Base-by-base conservation (phyloP, 2,329 filamentous ascomycete genomes). In the Coniella lustricola region DNA sequence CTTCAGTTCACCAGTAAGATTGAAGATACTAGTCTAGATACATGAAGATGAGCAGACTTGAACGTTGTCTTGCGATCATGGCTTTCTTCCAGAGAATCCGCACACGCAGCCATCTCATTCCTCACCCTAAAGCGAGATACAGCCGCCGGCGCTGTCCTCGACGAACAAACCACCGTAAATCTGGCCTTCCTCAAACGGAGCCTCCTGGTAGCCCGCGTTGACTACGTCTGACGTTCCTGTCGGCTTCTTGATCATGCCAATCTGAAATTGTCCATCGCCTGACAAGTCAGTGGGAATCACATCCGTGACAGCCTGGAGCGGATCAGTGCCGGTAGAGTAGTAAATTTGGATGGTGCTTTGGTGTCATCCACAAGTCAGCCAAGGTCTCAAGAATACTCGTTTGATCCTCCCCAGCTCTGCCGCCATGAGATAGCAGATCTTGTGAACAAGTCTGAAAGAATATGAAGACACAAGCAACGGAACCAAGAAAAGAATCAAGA, bases 161-260 rank as follows among this genome's bases (percentile, higher is more conserved):
- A 76, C 60, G 55, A 76, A 76, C 22, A 76, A 59, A 2, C 72
- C 70, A 8, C 73, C 72, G 54, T 74, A 77, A 20, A 74, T 70
- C 54, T 72, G 62, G 0, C 74, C 73, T 54, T 77, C 74, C 49
- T 72, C 61, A 22, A 76, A 62, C 8, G 67, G 67, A 16, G 57
- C 64, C 56, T 70, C 65, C 57, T 77, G 73, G 54, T 67, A 76
- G 3, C 73, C 74, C 31, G 67, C 60, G 58, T 74, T 73, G 41
- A 73, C 71, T 12, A 76, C 70, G 50, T 77, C 72, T 56, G 53
- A 69, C 59, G 59, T 76, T 56, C 71, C 78, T 0, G 70, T 73
- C 1, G 70, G 70, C 60, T 73, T 80, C 73, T 81, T 81, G 51
- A 81, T 63, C 17, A 81, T 69, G 41, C 78, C 77, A 29, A 81